phyloP scores from a whole-genome alignment of 2,329 filamentous ascomycete genomes.

The Coleophoma eucalyptorum region DNA sequence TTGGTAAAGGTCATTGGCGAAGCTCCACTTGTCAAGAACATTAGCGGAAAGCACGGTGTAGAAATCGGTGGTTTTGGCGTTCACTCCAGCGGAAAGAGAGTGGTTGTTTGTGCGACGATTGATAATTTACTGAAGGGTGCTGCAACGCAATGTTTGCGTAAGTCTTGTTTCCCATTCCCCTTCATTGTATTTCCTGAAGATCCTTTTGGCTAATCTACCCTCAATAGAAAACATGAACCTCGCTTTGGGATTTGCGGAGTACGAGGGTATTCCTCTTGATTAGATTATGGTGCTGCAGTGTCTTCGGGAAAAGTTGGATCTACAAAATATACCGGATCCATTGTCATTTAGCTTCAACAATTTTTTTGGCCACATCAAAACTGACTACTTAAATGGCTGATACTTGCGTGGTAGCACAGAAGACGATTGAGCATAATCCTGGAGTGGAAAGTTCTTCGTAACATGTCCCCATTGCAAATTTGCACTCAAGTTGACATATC shows the following conservation, averaged over 20 bases:
- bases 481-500: too few species aligned
- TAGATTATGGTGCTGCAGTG: constrained; percentile 11
- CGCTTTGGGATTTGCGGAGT: constrained; percentile 83
- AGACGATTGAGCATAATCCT: too few species aligned
- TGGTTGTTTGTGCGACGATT: constrained; percentile 91
- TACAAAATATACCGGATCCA: too few species aligned
- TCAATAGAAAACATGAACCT: constrained; percentile 84
- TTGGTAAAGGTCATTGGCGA: constrained; percentile 91
- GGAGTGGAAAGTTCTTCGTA: too few species aligned
- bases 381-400: background rate
- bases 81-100: constrained; percentile 81
- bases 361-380: background rate
- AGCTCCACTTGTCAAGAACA: constrained; percentile 79
- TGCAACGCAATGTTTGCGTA: constrained; percentile 86
- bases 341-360: too few species aligned
- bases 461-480: too few species aligned
- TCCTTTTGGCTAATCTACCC: constrained; percentile 6
- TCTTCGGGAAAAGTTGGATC: too few species aligned
- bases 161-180: constrained; percentile 36
- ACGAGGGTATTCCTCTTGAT: constrained; percentile 71
- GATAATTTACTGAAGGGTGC: constrained; percentile 94
- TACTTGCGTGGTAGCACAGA: too few species aligned
- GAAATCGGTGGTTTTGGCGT: constrained; percentile 97
- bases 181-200: constrained; percentile 6
- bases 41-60: constrained; percentile 79